Evolutionary conservation across 345 rosid genomes (phyloP), one percentile per base, ranked within the genome.

Genomic region (Physaria fendleri): DNA sequence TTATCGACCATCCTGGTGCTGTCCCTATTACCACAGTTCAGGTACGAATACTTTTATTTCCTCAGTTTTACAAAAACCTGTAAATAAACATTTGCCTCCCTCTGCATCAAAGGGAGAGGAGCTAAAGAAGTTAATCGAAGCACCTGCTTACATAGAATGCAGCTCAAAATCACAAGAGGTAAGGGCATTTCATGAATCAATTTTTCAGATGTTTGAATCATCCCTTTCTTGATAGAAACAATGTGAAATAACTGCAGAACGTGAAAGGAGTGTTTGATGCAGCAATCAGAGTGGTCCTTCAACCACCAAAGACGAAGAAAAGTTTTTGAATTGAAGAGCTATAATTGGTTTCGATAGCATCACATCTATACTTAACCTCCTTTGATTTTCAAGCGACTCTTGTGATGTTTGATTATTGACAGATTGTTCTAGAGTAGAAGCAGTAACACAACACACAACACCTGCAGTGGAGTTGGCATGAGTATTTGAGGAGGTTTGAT

Each of bases 111-210:
- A 88, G 98, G 98, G 98, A 45, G 98, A 88, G 79, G 98, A 91
- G 67, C 85, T 88, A 60, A 81, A 72, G 73, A 88, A 82, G 69
- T 85, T 76, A 68, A 85, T 91, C 7, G 84, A 71, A 42, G 83
- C 96, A 0, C 88, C 95, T 61, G 87, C 86, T 46, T 91, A 88
- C 70, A 81, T 91, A 4, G 98, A 91, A 46, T 91, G 98, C 80
- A 84, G 93, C 62, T 81, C 98, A 12, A 91, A 85, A 73, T 74
- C 96, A 11, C 98, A 91, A 81, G 88, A 85, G 96, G 98, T 88
- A 59, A 47, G 17, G 0, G n/a, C 44, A 44, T n/a, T 37, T 5
- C 24, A 27, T 27, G 21, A 4, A 5, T 33, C 42, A 42, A 27
- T 39, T 43, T 44, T 18, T 33, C 18, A 37, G n/a, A 21, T 48